Conservation (phyloP, 1,284 basidiomycete species). For the Ustilago xerochloae region DNA sequence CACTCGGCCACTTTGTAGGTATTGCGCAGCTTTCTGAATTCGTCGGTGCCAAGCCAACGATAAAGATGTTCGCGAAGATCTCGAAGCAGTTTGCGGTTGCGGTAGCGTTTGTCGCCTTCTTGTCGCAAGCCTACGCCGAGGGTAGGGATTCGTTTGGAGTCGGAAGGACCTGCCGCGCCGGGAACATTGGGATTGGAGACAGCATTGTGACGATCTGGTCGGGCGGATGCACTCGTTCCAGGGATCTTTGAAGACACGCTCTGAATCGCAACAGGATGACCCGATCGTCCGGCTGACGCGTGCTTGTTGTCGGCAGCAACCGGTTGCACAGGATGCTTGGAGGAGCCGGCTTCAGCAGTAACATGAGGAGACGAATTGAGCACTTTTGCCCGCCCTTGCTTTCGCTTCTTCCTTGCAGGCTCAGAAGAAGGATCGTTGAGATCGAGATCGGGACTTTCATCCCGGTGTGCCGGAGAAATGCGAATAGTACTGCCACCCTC, state of each 20-base stretch:
- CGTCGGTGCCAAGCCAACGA: conserved; percentile 53
- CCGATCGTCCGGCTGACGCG: background rate
- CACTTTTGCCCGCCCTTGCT: conserved; percentile 29
- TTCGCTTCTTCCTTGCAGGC: conserved; percentile 42
- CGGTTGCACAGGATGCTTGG: conserved; percentile 7
- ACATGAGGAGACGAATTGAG: conserved; percentile 3
- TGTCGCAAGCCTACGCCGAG: conserved; percentile 50
- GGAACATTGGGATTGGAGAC: conserved; percentile 12
- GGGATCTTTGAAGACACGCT: conserved; percentile 7
- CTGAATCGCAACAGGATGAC: conserved; percentile 3
- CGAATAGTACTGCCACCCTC: background rate
- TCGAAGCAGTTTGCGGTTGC: conserved; percentile 54
- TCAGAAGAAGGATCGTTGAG: conserved; percentile 14
- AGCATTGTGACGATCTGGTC: background rate
- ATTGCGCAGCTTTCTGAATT: conserved; percentile 51
- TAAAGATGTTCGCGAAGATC: conserved; percentile 55
- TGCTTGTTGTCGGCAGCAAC: background rate
- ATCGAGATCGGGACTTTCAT: conserved; percentile 19
- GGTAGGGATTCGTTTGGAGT: conserved; percentile 36
- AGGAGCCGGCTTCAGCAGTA: conserved; percentile 1
- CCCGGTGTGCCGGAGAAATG: conserved; percentile 13
- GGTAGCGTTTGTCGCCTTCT: conserved; percentile 53
- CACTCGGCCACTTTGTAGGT: conserved; percentile 54
- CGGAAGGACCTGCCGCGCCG: conserved; percentile 13
- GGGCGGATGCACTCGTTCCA: too few relatives aligned